Evolutionary conservation across 306 rosid genomes (phyloP), one percentile per base, ranked within the genome.

Genomic region (Prinsepia uniflora): DNA sequence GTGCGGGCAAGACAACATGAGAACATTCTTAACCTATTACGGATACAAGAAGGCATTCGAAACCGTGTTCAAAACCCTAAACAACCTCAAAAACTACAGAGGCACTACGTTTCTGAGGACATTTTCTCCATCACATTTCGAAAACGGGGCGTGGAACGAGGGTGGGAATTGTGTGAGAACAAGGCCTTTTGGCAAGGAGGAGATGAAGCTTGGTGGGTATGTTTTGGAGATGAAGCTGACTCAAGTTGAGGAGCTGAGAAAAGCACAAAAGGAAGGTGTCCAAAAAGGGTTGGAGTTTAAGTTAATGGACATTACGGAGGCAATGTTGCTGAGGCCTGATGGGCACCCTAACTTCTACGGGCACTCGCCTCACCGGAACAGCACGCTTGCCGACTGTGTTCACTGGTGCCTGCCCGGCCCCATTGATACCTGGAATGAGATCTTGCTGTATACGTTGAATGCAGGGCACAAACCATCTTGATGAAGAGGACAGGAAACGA

Each of bases 371-470:
- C 82, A 68, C 5, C 75, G 76, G 68, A 91, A 89, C 67, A 41
- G 47, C 72, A 84, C 82, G 4, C 0, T 76, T 0, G 89, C 82
- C 8, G 97, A 93, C 74, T 93, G 98, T 65, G 97, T 90, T 75
- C 97, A 90, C 59, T 93, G 98, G 98, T 93, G 97, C 49, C 65
- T 88, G 79, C 96, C 96, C 0, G 98, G 97, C 4, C 96, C 96
- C 54, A 53, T 90, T 83, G 98, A 93, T 67, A 83, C 92, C 4
- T 93, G 98, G 98, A 93, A 93, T 79, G 98, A 88, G 80, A 50
- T 95, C 63, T 80, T 95, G 70, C 67, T 87, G 59, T 59, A 85
- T 81, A 75, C 79, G 77, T 76, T 94, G 81, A 86, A 61, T 55
- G 36, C 67, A 67, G 70, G 17, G 47, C 74, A 80, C 52, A 62